Evolutionary conservation across 192 early-diverging fungal genomes (phyloP), one percentile per base, ranked within the genome.

Genomic region (Mortierella hygrophila): DNA sequence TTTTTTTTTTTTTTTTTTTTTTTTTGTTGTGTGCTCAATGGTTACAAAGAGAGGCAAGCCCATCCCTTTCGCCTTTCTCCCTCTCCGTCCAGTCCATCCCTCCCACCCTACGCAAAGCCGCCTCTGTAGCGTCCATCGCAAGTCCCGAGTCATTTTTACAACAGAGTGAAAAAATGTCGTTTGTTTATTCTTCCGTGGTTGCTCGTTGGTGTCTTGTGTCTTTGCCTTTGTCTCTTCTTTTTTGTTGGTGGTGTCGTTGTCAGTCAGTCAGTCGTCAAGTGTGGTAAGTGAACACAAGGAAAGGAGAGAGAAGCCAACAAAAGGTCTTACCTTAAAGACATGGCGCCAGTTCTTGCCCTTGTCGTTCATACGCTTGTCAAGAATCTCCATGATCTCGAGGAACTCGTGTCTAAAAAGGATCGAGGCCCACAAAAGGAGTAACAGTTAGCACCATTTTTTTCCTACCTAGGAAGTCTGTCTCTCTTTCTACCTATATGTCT

Each of bases 271-370:
- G 38, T 40, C 63, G 0, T 37, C 63, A n/a, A n/a, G 70, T 55
- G 55, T 49, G 76, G 32, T 21, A 47, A 10, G 37, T 1, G 26
- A 44, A 42, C 7, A 23, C 0, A 40, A 26, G 40, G 10, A 44
- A 47, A 23, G 38, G 32, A 47, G 23, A 42, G 23, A 42, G n/a
- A 71, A 16, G 41, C 4, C 40, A 73, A 35, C 26, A 73, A 32
- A 73, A 32, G 1, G 72, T 73, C 41, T 84, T 91, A 97, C 96
- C 91, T 99, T 99, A 88, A 96, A 99, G 41, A 99, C 98, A 89
- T 99, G 98, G 75, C 98, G 91, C 98, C 98, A 99, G 90, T 98
- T 95, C 90, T 97, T 98, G 68, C 98, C 98, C 79, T 94, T 94
- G 88, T 99, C 98, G 85, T 98, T 98, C 81, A 98, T 88, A 13